Percentiles rank a stretch among this genome's conserved stretches.
phyloP scores from a whole-genome alignment of 768 basidiomycete genomes.

The Boletus tomentosulus region DNA sequence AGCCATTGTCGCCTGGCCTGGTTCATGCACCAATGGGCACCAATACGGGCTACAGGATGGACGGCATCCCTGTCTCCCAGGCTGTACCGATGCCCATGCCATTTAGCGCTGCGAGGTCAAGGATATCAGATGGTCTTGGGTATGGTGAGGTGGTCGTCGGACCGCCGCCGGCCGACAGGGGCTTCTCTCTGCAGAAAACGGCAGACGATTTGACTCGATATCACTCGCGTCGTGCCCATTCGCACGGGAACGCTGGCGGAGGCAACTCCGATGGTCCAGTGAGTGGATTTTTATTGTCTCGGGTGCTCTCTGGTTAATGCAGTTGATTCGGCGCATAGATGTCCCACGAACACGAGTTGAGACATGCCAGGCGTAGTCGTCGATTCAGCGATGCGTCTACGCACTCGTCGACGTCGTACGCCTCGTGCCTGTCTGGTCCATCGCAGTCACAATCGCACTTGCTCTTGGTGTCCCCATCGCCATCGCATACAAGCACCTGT shows the following conservation, averaged over 20 bases:
- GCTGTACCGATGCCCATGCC: constrained; percentile 7
- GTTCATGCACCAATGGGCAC: background rate
- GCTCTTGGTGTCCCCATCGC: constrained; percentile 11
- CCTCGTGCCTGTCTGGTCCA: constrained; percentile 21
- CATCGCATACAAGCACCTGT: constrained; percentile 13
- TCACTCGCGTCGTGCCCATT: background rate
- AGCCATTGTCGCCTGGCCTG: background rate
- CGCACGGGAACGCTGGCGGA: background rate
- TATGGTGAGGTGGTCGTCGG: constrained; percentile 4
- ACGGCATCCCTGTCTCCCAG: constrained; percentile 1
- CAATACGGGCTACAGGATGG: background rate
- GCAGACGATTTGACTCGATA: background rate
- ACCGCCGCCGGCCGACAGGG: background rate
- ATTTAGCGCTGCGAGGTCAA: background rate
- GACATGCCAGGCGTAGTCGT: constrained; percentile 1
- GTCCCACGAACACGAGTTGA: constrained; percentile 1
- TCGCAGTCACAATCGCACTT: constrained; percentile 18
- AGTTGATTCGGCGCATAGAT: background rate
- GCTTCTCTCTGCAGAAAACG: background rate
- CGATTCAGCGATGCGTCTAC: constrained; percentile 21
- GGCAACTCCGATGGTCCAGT: constrained; percentile 2
- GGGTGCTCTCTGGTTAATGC: background rate
- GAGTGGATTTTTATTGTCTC: background rate
- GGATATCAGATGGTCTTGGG: background rate
- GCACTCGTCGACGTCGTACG: constrained; percentile 14